Percentiles rank a stretch among this genome's conserved stretches.
Evolutionary conservation across 2,329 filamentous ascomycete genomes (phyloP).

Genomic region (Monosporascus sp.): DNA sequence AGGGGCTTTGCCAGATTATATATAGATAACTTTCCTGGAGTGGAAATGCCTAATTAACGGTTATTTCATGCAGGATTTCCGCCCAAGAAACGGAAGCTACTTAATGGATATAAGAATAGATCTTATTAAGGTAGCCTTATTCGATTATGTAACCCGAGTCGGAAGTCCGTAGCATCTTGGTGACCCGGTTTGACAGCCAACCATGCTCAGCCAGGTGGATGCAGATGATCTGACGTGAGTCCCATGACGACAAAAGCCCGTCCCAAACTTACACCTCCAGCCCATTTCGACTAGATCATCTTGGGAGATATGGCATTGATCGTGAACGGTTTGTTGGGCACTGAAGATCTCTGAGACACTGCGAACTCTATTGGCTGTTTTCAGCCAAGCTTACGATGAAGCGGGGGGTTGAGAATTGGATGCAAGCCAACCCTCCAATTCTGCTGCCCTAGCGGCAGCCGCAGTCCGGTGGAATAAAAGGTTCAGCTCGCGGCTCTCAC

Average conservation of each 20-base stretch:
- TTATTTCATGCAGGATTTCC: too few relatives aligned
- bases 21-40: too few relatives aligned
- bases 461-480: background rate
- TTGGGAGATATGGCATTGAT: background rate
- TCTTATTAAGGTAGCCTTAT: too few relatives aligned
- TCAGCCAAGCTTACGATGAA: background rate
- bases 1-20: too few relatives aligned
- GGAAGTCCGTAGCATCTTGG: too few relatives aligned
- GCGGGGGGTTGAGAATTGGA: background rate
- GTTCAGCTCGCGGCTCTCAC: background rate
- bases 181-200: too few relatives aligned
- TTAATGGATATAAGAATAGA: too few relatives aligned
- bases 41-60: too few relatives aligned
- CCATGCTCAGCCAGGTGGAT: background rate
- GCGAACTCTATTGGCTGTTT: background rate
- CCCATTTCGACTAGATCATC: too few relatives aligned
- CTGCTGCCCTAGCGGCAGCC: background rate
- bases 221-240: background rate
- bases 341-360: background rate
- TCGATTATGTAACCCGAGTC: too few relatives aligned
- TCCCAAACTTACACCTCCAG: background rate
- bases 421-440: background rate
- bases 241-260: background rate
- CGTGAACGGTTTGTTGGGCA: background rate
- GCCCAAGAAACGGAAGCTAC: too few relatives aligned